phyloP scores from a whole-genome alignment of 2,329 filamentous ascomycete species.

The Meredithiella fracta region DNA sequence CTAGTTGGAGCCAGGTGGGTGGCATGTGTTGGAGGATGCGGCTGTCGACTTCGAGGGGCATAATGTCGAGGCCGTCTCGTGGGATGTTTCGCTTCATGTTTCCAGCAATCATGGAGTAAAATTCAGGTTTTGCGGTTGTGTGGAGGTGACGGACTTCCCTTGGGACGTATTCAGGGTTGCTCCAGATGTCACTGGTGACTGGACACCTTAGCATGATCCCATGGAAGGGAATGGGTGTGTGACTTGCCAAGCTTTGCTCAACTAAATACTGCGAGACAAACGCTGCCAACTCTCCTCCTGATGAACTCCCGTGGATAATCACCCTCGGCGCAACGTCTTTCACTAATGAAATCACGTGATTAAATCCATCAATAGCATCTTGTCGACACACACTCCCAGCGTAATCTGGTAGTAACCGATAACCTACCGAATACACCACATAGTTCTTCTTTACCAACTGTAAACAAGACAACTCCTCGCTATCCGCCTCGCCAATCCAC shows the following conservation, averaged over 20 bases:
- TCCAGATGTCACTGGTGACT: slow-evolving; percentile 30
- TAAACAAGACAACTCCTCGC: slow-evolving; percentile 32
- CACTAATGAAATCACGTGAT: slow-evolving; percentile 11
- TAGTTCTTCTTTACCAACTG: slow-evolving; percentile 20
- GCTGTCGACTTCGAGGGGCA: slow-evolving; percentile 26
- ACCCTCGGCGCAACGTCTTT: slow-evolving; percentile 13
- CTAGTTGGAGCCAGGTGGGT: slow-evolving; percentile 32
- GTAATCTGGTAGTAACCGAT: slow-evolving; percentile 28
- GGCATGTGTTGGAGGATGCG: slow-evolving; percentile 22
- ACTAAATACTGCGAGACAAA: slow-evolving; percentile 24
- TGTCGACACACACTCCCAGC: slow-evolving; percentile 25
- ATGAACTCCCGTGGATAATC: slow-evolving; percentile 30
- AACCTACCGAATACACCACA: slow-evolving; percentile 29
- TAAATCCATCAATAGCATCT: slow-evolving; percentile 27
- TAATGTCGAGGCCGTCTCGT: slow-evolving; percentile 24
- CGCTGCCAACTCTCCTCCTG: slow-evolving; percentile 31
- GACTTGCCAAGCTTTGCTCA: slow-evolving; percentile 18
- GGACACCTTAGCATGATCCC: slow-evolving; percentile 32
- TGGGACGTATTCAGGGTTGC: slow-evolving; percentile 24
- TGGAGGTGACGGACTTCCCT: slow-evolving; percentile 22
- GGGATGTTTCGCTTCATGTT: slow-evolving; percentile 22
- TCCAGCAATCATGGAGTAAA: slow-evolving; percentile 23
- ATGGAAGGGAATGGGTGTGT: not conserved
- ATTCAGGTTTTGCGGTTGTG: slow-evolving; percentile 24
- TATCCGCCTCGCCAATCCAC: slow-evolving; percentile 31